Percentiles rank a stretch among this genome's conserved stretches.
These are phyloP conservation scores for Penstemon barbatus DNA, from an alignment of 257 asterid genomes.

Conservation along the genomic window DNA sequence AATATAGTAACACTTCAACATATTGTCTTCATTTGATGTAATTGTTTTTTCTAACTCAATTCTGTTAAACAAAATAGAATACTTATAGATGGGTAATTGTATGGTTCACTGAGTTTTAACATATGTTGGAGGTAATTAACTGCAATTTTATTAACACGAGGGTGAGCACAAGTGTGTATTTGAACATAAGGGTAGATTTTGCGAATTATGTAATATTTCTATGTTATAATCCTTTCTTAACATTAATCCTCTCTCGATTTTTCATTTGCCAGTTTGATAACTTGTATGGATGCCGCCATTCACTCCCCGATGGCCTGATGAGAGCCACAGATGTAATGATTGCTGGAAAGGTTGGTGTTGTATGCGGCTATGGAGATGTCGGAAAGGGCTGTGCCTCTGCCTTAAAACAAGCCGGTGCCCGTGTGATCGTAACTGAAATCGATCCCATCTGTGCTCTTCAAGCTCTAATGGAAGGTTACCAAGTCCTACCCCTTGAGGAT, in stretches of 20 bases:
- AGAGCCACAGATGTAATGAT: not conserved
- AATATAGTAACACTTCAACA: too few relatives aligned
- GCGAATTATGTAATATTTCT: not conserved
- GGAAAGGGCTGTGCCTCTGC: not conserved
- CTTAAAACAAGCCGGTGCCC: not conserved
- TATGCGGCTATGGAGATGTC: conserved; percentile 1
- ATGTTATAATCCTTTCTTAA: not conserved
- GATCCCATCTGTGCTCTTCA: conserved; percentile 19
- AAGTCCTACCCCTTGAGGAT: conserved; percentile 7
- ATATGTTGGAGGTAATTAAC: too few relatives aligned
- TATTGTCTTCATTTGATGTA: too few relatives aligned
- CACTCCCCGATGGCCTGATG: not conserved
- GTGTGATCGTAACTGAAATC: conserved; percentile 1
- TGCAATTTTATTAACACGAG: too few relatives aligned
- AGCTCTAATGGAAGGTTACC: conserved; percentile 16
- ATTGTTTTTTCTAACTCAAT: too few relatives aligned
- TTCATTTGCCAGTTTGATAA: not conserved
- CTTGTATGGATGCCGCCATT: conserved; percentile 4
- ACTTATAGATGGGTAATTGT: too few relatives aligned
- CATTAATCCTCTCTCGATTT: too few relatives aligned
- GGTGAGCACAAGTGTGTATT: too few relatives aligned
- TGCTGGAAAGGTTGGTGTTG: conserved; percentile 2
- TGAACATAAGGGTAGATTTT: not conserved
- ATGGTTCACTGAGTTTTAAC: too few relatives aligned
- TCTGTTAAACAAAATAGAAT: too few relatives aligned